Evolutionary conservation across 208 protist genomes (phyloP).

Genomic region (Leishmania mexicana): DNA sequence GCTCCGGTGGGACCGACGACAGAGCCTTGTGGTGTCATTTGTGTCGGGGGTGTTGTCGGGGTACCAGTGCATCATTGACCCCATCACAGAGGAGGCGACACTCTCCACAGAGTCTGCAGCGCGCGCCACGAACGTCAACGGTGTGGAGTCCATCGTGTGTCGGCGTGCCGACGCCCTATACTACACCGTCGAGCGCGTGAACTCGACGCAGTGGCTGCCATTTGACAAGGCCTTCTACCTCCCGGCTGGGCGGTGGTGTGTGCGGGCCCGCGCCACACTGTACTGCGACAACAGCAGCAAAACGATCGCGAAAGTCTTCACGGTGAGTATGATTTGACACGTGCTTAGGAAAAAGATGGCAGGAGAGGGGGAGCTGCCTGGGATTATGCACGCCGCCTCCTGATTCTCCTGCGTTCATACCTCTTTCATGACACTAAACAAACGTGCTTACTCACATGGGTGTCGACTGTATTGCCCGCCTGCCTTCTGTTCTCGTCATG

Average conservation of each 20-base stretch:
- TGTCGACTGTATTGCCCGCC: background rate
- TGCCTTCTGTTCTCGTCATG: background rate
- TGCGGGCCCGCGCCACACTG: conserved; percentile 54
- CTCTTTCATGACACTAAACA: background rate
- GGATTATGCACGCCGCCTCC: background rate
- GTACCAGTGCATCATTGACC: conserved; percentile 25
- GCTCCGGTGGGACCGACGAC: conserved; percentile 37
- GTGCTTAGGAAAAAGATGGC: background rate
- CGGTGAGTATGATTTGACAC: conserved; percentile 48
- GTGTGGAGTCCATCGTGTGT: conserved; percentile 24
- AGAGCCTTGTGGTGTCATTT: conserved; percentile 24
- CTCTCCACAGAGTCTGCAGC: background rate
- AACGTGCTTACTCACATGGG: background rate
- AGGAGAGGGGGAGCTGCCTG: background rate
- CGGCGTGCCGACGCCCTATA: conserved; percentile 31
- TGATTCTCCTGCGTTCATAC: background rate
- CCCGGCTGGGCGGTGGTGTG: conserved; percentile 78
- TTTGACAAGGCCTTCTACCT: conserved; percentile 59
- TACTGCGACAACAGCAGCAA: conserved; percentile 35
- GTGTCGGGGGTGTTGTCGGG: conserved; percentile 6
- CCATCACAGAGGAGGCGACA: conserved; percentile 17
- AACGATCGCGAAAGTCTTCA: conserved; percentile 69
- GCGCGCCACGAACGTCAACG: background rate
- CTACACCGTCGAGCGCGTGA: conserved; percentile 64
- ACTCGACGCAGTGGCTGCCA: conserved; percentile 57